phyloP scores from a whole-genome alignment of 2,329 filamentous ascomycete genomes.

The Cladophialophora bantiana region DNA sequence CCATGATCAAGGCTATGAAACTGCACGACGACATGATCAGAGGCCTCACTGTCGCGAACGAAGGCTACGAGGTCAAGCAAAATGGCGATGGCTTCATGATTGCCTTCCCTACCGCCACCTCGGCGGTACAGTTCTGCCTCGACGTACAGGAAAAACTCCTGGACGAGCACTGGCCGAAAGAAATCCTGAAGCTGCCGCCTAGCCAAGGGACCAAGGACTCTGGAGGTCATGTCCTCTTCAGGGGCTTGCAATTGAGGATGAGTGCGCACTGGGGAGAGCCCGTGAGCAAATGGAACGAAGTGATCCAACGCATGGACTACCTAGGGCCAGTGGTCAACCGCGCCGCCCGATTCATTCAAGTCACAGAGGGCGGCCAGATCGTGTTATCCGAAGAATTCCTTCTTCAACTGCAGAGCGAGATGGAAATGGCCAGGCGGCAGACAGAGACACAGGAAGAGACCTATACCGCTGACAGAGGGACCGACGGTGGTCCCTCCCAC shows the following conservation, averaged over 20 bases:
- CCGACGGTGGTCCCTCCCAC: neutral
- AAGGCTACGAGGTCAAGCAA: conserved; percentile 40
- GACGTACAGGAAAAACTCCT: conserved; percentile 37
- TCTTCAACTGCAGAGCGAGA: conserved; percentile 28
- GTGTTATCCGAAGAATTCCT: conserved; percentile 37
- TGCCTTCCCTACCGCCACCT: conserved; percentile 33
- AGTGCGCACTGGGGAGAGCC: conserved; percentile 37
- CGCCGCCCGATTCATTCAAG: conserved; percentile 37
- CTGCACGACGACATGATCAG: conserved; percentile 37
- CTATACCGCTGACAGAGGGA: neutral
- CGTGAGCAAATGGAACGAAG: conserved; percentile 38
- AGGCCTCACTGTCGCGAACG: conserved; percentile 28
- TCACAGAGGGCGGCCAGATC: conserved; percentile 38
- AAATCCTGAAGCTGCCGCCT: conserved; percentile 31
- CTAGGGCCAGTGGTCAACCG: conserved; percentile 39
- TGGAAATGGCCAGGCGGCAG: conserved; percentile 13
- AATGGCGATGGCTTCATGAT: conserved; percentile 42
- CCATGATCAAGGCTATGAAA: conserved; percentile 37
- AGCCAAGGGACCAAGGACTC: conserved; percentile 32
- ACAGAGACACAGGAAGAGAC: neutral
- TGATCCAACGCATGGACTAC: conserved; percentile 39
- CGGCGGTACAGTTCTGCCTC: conserved; percentile 38
- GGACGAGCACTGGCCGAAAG: conserved; percentile 36
- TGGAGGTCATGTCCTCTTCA: conserved; percentile 34
- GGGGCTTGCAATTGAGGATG: conserved; percentile 37